Evolutionary conservation across 345 rosid species (phyloP), one percentile per base, ranked within the genome.

Genomic region (Hibiscus trionum): DNA sequence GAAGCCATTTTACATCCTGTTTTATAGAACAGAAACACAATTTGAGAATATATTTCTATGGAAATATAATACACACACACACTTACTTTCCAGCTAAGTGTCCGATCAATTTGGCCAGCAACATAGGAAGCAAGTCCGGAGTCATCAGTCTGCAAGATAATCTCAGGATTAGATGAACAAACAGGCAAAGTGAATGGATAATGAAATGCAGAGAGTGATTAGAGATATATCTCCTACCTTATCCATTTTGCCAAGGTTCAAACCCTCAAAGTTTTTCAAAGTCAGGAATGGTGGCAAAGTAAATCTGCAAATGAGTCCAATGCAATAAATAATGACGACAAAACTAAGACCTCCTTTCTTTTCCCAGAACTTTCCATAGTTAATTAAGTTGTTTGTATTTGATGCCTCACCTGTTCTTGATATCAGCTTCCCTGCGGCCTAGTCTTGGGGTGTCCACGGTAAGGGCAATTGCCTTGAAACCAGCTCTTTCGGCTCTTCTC

Each of bases 381-480:
- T 59, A 59, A 15, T 2, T 16, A 50, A 52, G n/a, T 52, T 59
- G 37, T 37, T 59, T 59, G 35, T n/a, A 26, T 31, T n/a, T 66
- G n/a, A 27, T 50, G 12, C 5, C 71, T 81, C 19, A 91, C 98
- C 96, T 86, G 84, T 91, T 94, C 86, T 91, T 94, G 83, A 94
- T 94, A 82, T 91, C 97, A 24, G 97, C 83, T 80, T 94, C 98
- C 75, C 98, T 84, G 17, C 97, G 95, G 42, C 98, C 98, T 19
- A 94, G 96, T 81, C 88, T 84, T 44, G 98, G 98, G 60, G 96
- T 91, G 76, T 94, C 98, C 29, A 88, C 96, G n/a, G 97, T 94
- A 53, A 94, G 95, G 77, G 91, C 96, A 82, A 94, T 91, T 9
- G 95, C 97, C 84, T 87, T 91, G 80, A 91, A 94, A 60, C 97